phyloP scores from a whole-genome alignment of 1,284 basidiomycete genomes.

The Cystobasidium slooffiae region DNA sequence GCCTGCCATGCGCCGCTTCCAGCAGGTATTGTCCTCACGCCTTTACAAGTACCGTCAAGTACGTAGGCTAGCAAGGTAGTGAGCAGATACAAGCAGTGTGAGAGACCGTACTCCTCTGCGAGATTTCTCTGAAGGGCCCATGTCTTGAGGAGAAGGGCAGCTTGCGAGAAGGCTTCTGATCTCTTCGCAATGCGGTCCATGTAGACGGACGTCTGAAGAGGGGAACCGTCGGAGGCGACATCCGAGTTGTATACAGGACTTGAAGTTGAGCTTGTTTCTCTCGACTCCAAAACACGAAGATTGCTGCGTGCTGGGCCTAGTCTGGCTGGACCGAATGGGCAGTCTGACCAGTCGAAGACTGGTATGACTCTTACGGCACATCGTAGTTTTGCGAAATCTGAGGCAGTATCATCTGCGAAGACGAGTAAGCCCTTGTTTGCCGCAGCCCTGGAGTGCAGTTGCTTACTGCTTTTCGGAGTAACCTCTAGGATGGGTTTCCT shows the following conservation, averaged over 20 bases:
- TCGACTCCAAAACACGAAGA: slow-evolving; percentile 49
- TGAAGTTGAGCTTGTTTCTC: slow-evolving; percentile 9
- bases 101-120: slow-evolving; percentile 57
- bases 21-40: slow-evolving; percentile 58
- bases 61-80: slow-evolving; percentile 56
- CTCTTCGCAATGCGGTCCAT: slow-evolving; percentile 69
- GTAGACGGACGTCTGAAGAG: slow-evolving; percentile 70
- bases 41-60: slow-evolving; percentile 59
- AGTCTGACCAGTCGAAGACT: slow-evolving; percentile 64
- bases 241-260: slow-evolving; percentile 76
- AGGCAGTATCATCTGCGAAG: slow-evolving; percentile 15
- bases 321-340: slow-evolving; percentile 67
- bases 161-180: slow-evolving; percentile 72
- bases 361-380: slow-evolving; percentile 39
- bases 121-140: slow-evolving; percentile 91
- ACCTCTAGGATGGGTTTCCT: slow-evolving; percentile 72
- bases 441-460: slow-evolving; percentile 43
- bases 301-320: slow-evolving; percentile 72
- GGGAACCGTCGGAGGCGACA: slow-evolving; percentile 70
- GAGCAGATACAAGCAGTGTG: slow-evolving; percentile 69
- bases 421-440: slow-evolving; percentile 43
- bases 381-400: slow-evolving; percentile 24
- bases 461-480: slow-evolving; percentile 62
- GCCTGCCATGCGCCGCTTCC: slow-evolving; percentile 50
- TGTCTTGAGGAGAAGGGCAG: slow-evolving; percentile 76